Evolutionary conservation across 73 alveolate species (phyloP).

Genomic region (Tetrahymena malaccensis): DNA sequence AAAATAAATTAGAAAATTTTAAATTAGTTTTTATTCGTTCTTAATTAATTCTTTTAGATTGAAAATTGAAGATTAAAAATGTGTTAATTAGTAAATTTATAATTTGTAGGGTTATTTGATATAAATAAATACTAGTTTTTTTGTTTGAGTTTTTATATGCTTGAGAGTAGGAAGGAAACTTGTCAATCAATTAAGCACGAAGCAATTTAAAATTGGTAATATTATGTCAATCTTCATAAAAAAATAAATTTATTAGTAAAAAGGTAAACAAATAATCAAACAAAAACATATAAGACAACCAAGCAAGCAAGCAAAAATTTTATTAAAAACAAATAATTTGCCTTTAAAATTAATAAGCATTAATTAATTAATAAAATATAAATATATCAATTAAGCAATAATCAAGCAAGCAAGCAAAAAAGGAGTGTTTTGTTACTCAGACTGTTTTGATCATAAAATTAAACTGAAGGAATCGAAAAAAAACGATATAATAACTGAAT

Average conservation of each 20-base stretch:
- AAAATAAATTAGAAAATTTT: too few species aligned
- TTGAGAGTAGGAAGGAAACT: background rate
- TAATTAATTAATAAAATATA: too few species aligned
- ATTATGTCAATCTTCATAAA: background rate
- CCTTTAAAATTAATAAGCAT: background rate
- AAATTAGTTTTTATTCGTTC: background rate
- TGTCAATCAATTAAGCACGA: background rate
- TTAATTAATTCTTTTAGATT: too few species aligned
- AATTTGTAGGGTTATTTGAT: background rate
- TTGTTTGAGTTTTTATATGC: too few species aligned
- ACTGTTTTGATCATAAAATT: background rate
- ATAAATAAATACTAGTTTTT: background rate
- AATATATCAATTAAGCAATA: background rate
- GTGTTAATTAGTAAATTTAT: background rate
- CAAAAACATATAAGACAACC: background rate
- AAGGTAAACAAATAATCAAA: background rate
- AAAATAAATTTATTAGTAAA: too few species aligned
- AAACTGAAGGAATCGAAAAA: background rate
- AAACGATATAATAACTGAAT: background rate
- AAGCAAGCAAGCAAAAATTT: background rate
- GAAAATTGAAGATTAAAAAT: background rate
- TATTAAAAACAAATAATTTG: too few species aligned
- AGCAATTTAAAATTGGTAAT: too few species aligned
- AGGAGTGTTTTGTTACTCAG: background rate
- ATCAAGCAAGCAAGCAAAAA: background rate